Base-by-base conservation (phyloP, 73 alveolate genomes). In the Symbiodinium natans region DNA sequence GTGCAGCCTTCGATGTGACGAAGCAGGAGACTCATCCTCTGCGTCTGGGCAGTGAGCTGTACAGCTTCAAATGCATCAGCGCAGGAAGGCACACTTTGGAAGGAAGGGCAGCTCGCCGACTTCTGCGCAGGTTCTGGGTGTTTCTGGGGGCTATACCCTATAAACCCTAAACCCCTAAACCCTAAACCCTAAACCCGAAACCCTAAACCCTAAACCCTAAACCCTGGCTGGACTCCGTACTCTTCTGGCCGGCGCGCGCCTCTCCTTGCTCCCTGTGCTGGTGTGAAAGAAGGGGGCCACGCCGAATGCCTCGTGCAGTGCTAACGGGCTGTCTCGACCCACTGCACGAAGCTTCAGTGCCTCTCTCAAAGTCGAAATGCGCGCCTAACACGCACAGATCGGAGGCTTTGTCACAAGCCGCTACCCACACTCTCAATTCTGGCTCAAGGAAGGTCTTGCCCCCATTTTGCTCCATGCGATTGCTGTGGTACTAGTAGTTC, bases 21-120 rank as follows among this genome's bases (percentile, higher is more conserved):
- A n/a, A n/a, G n/a, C n/a, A n/a, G n/a, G n/a, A n/a, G n/a, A n/a
- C 21, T 46, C 59, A 46, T 11, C 38, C 77, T 34, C 77, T 11
- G 13, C 38, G 77, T 63, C 77, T 63, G 38, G 34, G 77, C 77
- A 63, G 25, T 29, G 31, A 63, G 31, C 77, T 63, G 77, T 63
- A 63, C 77, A 63, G 77, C 77, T 63, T 63, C 77, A 63, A 63
- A 63, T 63, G 77, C 77, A 63, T 29, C 77, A 25, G 29, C 77
- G 10, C 77, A 27, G 77, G 36, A 63, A 63, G 77, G 15, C 17
- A 63, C n/a, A n/a, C n/a, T n/a, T n/a, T n/a, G n/a, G n/a, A n/a
- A n/a, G n/a, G n/a, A n/a, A n/a, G n/a, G n/a, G n/a, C n/a, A n/a
- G n/a, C n/a, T n/a, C n/a, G n/a, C n/a, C n/a, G n/a, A n/a, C n/a